These are phyloP conservation scores for Suhomyces yuchorum DNA, from an alignment of 1,139 yeast species.

Conservation along the genomic window DNA sequence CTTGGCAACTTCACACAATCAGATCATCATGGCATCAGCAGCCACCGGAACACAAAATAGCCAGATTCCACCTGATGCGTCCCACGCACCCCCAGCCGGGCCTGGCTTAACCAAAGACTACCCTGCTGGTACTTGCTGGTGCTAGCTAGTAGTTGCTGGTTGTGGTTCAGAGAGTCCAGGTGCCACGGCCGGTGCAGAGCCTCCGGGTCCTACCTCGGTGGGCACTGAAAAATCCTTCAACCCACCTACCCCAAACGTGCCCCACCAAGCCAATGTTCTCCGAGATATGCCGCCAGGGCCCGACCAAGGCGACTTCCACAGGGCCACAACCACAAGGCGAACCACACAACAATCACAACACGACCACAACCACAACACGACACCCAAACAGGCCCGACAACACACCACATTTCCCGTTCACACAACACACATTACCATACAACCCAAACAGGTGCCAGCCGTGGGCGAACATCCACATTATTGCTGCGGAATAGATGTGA, in stretches of 20 bases:
- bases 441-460: not conserved
- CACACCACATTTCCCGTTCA: not conserved
- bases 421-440: not conserved
- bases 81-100: too few species aligned
- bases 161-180: too few species aligned
- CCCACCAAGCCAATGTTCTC: not conserved
- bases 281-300: not conserved
- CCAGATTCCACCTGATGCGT: not conserved
- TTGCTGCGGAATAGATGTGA: not conserved
- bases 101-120: too few species aligned
- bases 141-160: too few species aligned
- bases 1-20: not conserved
- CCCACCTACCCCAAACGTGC: not conserved
- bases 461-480: not conserved
- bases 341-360: not conserved
- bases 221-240: slow-evolving; percentile 4
- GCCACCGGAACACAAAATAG: not conserved
- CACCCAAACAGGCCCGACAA: not conserved
- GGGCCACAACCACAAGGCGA: not conserved
- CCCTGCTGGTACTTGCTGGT: too few species aligned
- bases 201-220: too few species aligned
- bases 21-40: not conserved
- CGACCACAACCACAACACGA: not conserved
- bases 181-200: too few species aligned
- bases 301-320: not conserved